Evolutionary conservation across 2,329 filamentous ascomycete genomes (phyloP).

Genomic region (Ophiostoma fasciatum): DNA sequence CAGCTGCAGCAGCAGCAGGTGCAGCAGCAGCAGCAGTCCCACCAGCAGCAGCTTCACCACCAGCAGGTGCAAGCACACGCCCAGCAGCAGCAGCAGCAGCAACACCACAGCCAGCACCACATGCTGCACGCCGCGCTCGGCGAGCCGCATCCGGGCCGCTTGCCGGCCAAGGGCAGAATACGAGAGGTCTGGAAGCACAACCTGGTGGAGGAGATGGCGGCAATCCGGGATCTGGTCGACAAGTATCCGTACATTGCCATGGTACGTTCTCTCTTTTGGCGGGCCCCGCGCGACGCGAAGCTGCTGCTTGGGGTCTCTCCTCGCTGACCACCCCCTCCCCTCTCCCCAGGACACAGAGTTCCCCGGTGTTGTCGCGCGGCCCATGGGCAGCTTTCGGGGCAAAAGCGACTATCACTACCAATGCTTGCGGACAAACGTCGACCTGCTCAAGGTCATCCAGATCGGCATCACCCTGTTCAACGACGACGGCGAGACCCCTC

Average conservation of each 20-base stretch:
- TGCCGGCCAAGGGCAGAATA: constrained; percentile 62
- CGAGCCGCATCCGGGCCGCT: constrained; percentile 37
- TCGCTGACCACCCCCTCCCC: background rate
- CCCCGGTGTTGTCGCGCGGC: constrained; percentile 88
- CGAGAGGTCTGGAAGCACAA: constrained; percentile 94
- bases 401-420: constrained; percentile 99
- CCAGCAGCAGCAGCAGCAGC: constrained; percentile 46
- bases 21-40: constrained; percentile 30
- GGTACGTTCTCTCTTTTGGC: constrained; percentile 41
- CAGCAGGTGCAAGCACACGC: constrained; percentile 34
- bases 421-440: constrained; percentile 90
- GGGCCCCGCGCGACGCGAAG: background rate
- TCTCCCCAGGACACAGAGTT: constrained; percentile 77
- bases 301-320: constrained; percentile 7
- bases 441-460: constrained; percentile 94
- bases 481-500: constrained; percentile 73
- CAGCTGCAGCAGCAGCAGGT: constrained; percentile 35
- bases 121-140: constrained; percentile 21
- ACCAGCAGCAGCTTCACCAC: constrained; percentile 23
- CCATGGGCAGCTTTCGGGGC: constrained; percentile 85
- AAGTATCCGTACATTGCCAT: constrained; percentile 95
- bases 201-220: constrained; percentile 76
- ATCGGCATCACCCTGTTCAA: constrained; percentile 91
- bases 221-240: constrained; percentile 68
- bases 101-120: constrained; percentile 19